These are phyloP conservation scores for Coccomyxa sp. DNA, from an alignment of 139 green algal genomes.

Conservation along the genomic window DNA sequence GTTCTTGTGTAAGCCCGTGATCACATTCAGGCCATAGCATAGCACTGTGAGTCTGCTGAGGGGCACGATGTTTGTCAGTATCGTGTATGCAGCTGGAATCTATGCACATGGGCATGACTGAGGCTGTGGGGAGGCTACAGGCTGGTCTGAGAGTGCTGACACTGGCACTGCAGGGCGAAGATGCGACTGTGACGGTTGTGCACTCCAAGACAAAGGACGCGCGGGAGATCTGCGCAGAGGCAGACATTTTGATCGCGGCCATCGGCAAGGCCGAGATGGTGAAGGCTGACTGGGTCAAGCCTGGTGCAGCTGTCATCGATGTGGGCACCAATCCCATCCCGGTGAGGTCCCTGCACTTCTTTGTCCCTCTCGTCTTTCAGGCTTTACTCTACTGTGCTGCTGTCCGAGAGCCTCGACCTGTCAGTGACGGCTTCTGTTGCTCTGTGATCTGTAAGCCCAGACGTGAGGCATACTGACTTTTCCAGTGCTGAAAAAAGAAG, in stretches of 20 bases:
- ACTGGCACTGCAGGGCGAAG: conserved; percentile 25
- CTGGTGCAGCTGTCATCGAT: conserved; percentile 64
- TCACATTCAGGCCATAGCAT: too few relatives aligned
- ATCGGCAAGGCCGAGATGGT: conserved; percentile 85
- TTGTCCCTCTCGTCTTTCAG: neutral
- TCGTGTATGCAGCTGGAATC: too few relatives aligned
- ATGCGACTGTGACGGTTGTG: conserved; percentile 43
- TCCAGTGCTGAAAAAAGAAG: too few relatives aligned
- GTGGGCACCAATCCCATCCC: conserved; percentile 71
- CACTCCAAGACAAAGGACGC: conserved; percentile 52
- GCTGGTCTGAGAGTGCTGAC: too few relatives aligned
- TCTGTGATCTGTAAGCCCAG: too few relatives aligned
- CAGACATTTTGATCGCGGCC: conserved; percentile 96
- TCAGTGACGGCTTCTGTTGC: neutral
- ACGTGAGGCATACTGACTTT: too few relatives aligned
- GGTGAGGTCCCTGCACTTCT: neutral
- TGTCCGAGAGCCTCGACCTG: neutral
- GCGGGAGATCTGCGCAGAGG: conserved; percentile 60
- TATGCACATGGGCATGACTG: too few relatives aligned
- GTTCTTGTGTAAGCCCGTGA: too few relatives aligned
- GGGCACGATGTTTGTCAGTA: too few relatives aligned
- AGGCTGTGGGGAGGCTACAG: too few relatives aligned
- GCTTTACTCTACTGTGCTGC: too few relatives aligned
- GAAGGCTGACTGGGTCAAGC: conserved; percentile 71
- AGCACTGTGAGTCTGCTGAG: too few relatives aligned